Conservation (phyloP, 2,329 filamentous ascomycete species). For the Apiospora marii region DNA sequence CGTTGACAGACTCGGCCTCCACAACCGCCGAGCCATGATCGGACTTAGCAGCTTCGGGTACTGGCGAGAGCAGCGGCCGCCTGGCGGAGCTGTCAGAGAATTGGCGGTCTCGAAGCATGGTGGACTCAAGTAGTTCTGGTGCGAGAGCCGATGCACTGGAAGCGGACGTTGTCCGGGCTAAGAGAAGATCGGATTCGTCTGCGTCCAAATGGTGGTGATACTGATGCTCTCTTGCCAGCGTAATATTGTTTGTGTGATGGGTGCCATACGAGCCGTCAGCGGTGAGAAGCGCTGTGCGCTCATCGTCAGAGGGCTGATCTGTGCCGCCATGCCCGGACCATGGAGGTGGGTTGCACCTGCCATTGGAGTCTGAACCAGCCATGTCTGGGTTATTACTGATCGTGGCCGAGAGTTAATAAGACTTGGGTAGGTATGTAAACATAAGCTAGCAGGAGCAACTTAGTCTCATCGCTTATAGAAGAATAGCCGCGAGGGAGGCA, state of each 20-base stretch:
- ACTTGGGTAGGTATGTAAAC: too few species aligned
- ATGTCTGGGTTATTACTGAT: background rate
- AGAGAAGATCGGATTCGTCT: conserved; percentile 46
- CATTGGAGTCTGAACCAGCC: background rate
- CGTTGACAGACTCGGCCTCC: conserved; percentile 24
- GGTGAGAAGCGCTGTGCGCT: background rate
- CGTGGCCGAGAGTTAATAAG: background rate
- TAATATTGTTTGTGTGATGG: background rate
- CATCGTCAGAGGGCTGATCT: background rate
- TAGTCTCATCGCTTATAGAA: background rate
- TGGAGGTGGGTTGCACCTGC: background rate
- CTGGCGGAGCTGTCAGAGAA: conserved; percentile 35
- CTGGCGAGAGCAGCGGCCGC: background rate
- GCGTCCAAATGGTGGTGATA: conserved; percentile 29
- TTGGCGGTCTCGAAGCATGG: conserved; percentile 48
- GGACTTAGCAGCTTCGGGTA: background rate
- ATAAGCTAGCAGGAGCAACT: background rate
- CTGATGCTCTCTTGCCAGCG: background rate
- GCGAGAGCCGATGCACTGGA: conserved; percentile 49
- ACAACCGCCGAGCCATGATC: conserved; percentile 25
- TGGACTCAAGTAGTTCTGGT: conserved; percentile 50
- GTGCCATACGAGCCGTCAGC: background rate
- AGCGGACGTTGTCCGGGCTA: conserved; percentile 50
- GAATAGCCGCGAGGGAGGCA: background rate
- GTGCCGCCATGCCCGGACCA: background rate